Evolutionary conservation across 2,329 filamentous ascomycete genomes (phyloP).

Genomic region (Claviceps quebecensis): DNA sequence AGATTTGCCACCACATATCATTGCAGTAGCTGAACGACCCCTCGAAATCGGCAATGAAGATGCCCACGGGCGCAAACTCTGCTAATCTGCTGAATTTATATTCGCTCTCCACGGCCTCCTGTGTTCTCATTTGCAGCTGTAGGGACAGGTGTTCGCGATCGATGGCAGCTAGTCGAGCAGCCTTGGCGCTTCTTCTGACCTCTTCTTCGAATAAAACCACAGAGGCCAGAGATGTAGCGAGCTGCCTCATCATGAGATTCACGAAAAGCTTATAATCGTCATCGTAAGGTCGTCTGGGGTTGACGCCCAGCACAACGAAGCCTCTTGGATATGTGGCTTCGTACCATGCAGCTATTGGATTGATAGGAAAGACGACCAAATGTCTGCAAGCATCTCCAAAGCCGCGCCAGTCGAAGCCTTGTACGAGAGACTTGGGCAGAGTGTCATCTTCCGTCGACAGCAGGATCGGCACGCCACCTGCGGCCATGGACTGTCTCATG

Average conservation of each 20-base stretch:
- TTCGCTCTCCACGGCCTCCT: constrained; percentile 6
- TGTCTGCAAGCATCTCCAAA: constrained; percentile 51
- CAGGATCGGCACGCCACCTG: constrained; percentile 22
- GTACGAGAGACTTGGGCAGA: constrained; percentile 41
- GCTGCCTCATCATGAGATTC: constrained; percentile 36
- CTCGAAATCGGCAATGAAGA: constrained; percentile 62
- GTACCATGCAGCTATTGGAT: constrained; percentile 5
- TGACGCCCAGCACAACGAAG: constrained; percentile 55
- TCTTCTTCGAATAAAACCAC: constrained; percentile 60
- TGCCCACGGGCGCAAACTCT: constrained; percentile 67
- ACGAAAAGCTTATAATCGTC: constrained; percentile 59
- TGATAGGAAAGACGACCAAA: constrained; percentile 55
- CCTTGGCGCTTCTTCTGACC: constrained; percentile 38
- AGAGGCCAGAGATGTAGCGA: constrained; percentile 55
- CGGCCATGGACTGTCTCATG: constrained; percentile 25
- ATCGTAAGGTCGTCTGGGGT: constrained; percentile 58
- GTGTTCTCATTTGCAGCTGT: constrained; percentile 5
- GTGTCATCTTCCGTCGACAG: constrained; percentile 34
- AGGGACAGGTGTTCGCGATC: constrained; percentile 5
- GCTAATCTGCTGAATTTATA: constrained; percentile 62
- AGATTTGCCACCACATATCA: constrained; percentile 62
- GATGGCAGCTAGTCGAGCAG: constrained; percentile 8
- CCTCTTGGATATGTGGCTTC: constrained; percentile 30
- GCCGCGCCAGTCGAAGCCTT: constrained; percentile 46
- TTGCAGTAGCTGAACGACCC: constrained; percentile 49